Percentiles rank a stretch among this genome's conserved stretches.
Conservation (phyloP, 805 yeast species). For the Teunomyces kruisii region DNA sequence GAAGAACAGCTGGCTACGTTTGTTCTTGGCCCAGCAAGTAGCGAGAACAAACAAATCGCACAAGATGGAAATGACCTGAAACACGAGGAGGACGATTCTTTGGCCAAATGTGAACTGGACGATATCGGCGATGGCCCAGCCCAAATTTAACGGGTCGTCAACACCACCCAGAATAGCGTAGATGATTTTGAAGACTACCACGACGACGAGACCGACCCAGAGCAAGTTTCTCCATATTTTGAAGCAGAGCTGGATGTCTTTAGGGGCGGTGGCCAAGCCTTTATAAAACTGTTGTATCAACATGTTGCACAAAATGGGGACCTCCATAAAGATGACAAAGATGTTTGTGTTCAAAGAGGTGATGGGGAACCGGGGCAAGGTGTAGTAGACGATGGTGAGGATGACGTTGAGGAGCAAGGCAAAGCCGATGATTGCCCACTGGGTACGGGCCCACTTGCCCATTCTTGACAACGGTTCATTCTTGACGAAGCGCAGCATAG, state of each 20-base stretch:
- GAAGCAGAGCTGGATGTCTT: background rate
- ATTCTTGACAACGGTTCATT: background rate
- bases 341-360: background rate
- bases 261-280: background rate
- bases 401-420: background rate
- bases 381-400: conserved; percentile 1
- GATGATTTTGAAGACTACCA: background rate
- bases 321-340: background rate
- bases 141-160: conserved; percentile 1
- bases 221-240: background rate
- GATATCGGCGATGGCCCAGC: background rate
- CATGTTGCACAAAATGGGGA: background rate
- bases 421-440: conserved; percentile 1
- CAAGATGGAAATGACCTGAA: background rate
- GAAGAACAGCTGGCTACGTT: conserved; percentile 1
- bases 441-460: background rate
- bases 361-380: background rate
- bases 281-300: background rate
- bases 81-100: background rate
- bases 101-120: conserved; percentile 1
- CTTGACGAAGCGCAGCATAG: background rate
- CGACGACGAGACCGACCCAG: conserved; percentile 3
- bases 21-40: conserved; percentile 3
- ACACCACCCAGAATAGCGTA: conserved; percentile 1
- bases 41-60: conserved; percentile 1